Conservation (phyloP, 352 stramenopile species). For the Pythium periplocum region DNA sequence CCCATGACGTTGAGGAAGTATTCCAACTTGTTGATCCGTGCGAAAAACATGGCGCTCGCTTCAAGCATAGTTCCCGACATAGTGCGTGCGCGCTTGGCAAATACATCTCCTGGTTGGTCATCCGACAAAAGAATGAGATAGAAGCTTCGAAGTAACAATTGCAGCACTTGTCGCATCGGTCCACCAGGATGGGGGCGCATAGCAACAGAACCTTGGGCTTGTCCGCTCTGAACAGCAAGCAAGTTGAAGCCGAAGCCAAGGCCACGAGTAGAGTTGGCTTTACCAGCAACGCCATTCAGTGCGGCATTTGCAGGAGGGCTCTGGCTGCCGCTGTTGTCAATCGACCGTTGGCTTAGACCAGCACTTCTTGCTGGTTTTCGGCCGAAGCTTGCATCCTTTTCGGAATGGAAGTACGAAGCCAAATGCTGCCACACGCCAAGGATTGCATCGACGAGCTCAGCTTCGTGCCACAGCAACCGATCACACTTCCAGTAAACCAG, state of each 20-base stretch:
- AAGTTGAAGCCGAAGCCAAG: constrained; percentile 59
- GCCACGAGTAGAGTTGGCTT: constrained; percentile 14
- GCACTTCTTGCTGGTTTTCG: constrained; percentile 48
- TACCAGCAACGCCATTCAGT: no score
- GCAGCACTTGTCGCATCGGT: constrained; percentile 78
- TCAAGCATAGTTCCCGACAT: constrained; percentile 9
- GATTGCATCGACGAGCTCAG: constrained; percentile 71
- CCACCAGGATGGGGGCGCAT: constrained; percentile 68
- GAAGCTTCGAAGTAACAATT: constrained; percentile 66
- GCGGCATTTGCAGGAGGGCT: constrained; percentile 34
- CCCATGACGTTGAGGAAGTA: constrained; percentile 83
- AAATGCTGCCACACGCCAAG: constrained; percentile 80
- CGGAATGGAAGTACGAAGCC: constrained; percentile 59
- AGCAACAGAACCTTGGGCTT: constrained; percentile 32
- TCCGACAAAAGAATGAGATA: constrained; percentile 64
- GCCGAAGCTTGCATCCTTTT: constrained; percentile 73
- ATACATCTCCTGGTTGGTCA: constrained; percentile 20
- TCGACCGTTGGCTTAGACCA: constrained; percentile 8
- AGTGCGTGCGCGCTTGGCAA: constrained; percentile 3
- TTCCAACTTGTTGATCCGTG: constrained; percentile 76
- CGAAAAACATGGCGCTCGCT: constrained; percentile 51
- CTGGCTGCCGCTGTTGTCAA: constrained; percentile 24
- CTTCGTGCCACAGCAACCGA: constrained; percentile 65
- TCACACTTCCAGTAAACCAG: constrained; percentile 76
- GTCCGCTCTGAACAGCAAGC: constrained; percentile 21